Conservation (phyloP, 129 eudicot species). For the Artemisia tridentata region DNA sequence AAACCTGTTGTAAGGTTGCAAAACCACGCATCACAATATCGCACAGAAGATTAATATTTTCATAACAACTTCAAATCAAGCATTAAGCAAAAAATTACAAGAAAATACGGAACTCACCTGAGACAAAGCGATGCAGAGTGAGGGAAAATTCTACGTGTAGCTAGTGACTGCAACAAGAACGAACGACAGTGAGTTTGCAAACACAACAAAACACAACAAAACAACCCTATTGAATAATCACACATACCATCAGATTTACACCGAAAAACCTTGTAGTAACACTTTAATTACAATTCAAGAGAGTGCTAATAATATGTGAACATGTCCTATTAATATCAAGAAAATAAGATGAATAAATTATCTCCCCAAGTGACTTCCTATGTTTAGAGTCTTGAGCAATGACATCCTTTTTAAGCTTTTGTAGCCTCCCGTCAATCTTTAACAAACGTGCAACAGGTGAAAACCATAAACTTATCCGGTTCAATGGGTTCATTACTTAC, state of each 20-base stretch:
- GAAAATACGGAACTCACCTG: conserved; percentile 46
- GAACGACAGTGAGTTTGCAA: too few species aligned
- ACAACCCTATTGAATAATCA: too few species aligned
- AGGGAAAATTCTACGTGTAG: too few species aligned
- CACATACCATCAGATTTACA: too few species aligned
- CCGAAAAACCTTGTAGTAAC: too few species aligned
- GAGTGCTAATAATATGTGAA: not conserved
- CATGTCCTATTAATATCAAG: not conserved
- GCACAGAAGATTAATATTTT: not conserved
- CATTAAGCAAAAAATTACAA: not conserved
- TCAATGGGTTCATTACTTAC: too few species aligned
- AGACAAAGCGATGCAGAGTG: conserved; percentile 85
- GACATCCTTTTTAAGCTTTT: conserved; percentile 74
- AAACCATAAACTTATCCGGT: conserved; percentile 3
- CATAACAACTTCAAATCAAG: conserved; percentile 7
- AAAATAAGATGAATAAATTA: conserved; percentile 27
- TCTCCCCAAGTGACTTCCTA: conserved; percentile 82
- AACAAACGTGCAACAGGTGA: conserved; percentile 17
- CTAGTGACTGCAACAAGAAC: too few species aligned
- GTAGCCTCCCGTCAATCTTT: conserved; percentile 73
- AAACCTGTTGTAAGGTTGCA: too few species aligned
- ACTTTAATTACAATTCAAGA: not conserved
- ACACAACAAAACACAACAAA: too few species aligned
- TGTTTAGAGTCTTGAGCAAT: conserved; percentile 79
- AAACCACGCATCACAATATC: too few species aligned